A percentile compares a stretch with the other conserved stretches of the same genome.
These are phyloP conservation scores for Aegle marmelos DNA, from an alignment of 345 rosid genomes.

Conservation along the genomic window DNA sequence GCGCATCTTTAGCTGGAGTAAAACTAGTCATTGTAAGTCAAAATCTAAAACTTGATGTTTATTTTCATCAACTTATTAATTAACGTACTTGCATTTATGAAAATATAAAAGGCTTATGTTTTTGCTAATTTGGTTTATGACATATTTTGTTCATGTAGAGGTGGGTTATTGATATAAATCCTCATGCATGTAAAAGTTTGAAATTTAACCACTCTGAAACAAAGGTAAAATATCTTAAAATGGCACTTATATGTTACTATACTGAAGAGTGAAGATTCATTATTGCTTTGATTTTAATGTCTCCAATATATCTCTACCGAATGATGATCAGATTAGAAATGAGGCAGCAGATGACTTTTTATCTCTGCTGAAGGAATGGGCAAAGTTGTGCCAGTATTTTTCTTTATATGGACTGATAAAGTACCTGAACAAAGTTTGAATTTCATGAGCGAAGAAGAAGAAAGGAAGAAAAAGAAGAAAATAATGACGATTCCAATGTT, in stretches of 20 bases:
- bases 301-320: not conserved
- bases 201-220: conserved; percentile 38
- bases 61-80: not conserved
- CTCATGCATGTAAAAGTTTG: conserved; percentile 36
- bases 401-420: not conserved
- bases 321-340: conserved; percentile 21
- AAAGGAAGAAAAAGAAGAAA: not conserved
- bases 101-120: no score
- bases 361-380: conserved; percentile 22
- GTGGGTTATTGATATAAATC: conserved; percentile 45
- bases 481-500: not conserved
- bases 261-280: not conserved
- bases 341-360: conserved; percentile 26
- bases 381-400: conserved; percentile 14
- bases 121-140: not conserved
- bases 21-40: conserved; percentile 32
- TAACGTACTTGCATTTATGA: not conserved
- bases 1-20: conserved; percentile 34
- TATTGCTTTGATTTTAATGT: not conserved
- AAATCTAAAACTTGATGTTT: not conserved
- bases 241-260: not conserved
- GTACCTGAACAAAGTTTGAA: conserved; percentile 1
- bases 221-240: conserved; percentile 22
- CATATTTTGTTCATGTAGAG: conserved; percentile 17
- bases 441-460: not conserved